Evolutionary conservation across 176 grass and related monocot species (phyloP).

Genomic region (Carex littledalei): DNA sequence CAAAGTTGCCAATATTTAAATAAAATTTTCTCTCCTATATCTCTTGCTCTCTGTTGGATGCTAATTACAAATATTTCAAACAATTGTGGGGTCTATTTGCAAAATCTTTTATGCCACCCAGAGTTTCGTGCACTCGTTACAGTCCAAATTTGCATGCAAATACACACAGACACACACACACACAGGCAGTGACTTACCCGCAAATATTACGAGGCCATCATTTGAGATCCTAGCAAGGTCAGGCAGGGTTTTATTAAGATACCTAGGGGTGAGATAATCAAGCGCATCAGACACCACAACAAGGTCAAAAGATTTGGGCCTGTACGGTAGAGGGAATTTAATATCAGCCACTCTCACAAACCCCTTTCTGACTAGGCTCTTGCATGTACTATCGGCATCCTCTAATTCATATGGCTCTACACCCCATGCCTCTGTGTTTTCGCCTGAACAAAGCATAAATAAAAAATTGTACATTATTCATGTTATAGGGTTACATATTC

Average conservation of each 20-base stretch:
- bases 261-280: conserved; percentile 89
- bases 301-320: conserved; percentile 88
- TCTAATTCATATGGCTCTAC: conserved; percentile 98
- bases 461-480: background rate
- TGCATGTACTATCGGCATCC: conserved; percentile 83
- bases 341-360: conserved; percentile 84
- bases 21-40: background rate
- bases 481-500: background rate
- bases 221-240: conserved; percentile 89
- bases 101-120: background rate
- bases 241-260: conserved; percentile 97
- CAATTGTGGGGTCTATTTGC: background rate
- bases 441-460: conserved; percentile 7
- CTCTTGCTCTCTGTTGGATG: background rate
- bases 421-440: conserved; percentile 77
- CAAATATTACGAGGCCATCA: conserved; percentile 85
- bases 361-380: conserved; percentile 90
- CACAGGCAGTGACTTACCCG: conserved; percentile 39
- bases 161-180: background rate
- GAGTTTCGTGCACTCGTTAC: background rate
- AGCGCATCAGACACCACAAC: conserved; percentile 92
- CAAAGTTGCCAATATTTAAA: background rate
- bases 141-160: background rate
- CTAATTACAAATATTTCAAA: background rate
- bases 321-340: conserved; percentile 91